Percentiles rank a stretch among this genome's conserved stretches.
These are phyloP conservation scores for Tetrahymena borealis DNA, from an alignment of 73 alveolate genomes.

Conservation along the genomic window DNA sequence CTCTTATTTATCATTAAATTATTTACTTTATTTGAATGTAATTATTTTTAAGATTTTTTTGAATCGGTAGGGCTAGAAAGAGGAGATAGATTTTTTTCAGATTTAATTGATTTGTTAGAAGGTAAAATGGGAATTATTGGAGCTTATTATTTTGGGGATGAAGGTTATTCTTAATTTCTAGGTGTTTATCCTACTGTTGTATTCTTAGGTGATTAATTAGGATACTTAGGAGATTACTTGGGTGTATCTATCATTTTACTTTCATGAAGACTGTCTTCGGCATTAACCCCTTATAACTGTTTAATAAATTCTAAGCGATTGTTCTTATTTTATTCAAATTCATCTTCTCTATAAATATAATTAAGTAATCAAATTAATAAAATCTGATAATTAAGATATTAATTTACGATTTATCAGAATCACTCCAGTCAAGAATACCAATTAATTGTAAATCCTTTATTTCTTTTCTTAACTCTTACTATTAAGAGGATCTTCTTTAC, in stretches of 20 bases:
- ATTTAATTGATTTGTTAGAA: not conserved
- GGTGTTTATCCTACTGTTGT: not conserved
- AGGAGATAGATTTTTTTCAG: not conserved
- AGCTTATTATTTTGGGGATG: not conserved
- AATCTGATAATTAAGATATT: too few species aligned
- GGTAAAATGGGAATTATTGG: not conserved
- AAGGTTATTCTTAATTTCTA: not conserved
- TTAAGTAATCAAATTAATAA: too few species aligned
- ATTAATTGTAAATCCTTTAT: not conserved
- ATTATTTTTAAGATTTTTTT: not conserved
- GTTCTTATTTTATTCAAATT: not conserved
- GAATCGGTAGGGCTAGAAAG: not conserved
- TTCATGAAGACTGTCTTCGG: not conserved
- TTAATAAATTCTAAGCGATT: not conserved
- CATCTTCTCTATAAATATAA: not conserved
- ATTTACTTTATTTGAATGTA: not conserved
- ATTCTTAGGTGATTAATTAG: not conserved
- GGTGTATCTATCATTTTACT: not conserved
- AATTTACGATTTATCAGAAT: not conserved
- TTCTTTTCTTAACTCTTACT: not conserved
- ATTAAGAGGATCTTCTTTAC: not conserved
- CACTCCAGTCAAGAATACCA: not conserved
- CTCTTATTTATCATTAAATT: not conserved
- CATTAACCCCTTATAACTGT: not conserved
- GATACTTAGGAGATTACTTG: too few species aligned